Evolutionary conservation across 768 basidiomycete species (phyloP).

Genomic region (Suillus discolor): DNA sequence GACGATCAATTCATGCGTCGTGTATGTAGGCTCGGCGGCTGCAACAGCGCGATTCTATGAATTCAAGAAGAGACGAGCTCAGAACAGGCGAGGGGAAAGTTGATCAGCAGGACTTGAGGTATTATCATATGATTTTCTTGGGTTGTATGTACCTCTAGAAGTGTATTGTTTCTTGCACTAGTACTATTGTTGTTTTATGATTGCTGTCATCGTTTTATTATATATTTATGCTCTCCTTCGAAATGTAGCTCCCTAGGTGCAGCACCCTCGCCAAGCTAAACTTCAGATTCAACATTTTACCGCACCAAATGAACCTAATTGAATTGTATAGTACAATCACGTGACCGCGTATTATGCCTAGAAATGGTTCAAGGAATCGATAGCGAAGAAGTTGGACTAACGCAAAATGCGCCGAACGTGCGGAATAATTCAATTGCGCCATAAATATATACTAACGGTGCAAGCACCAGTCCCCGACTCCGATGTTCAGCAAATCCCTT

Average conservation of each 20-base stretch:
- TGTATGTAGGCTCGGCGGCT: constrained; percentile 5
- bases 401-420: not conserved
- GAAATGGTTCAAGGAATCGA: no score
- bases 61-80: not conserved
- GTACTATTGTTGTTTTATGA: not conserved
- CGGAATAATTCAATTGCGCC: not conserved
- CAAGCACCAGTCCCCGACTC: no score
- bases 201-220: not conserved
- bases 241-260: not conserved
- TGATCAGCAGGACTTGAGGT: not conserved
- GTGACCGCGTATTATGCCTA: constrained; percentile 4
- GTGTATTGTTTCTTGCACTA: not conserved
- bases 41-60: constrained; percentile 14
- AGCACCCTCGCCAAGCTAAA: no score
- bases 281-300: no score
- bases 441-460: not conserved
- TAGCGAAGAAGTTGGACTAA: not conserved
- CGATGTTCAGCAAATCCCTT: no score
- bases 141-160: not conserved
- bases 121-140: not conserved
- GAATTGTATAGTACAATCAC: not conserved
- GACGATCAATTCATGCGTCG: not conserved
- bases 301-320: not conserved
- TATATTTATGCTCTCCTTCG: constrained; percentile 2
- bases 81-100: not conserved